These are phyloP conservation scores for Durotheca rogersii DNA, from an alignment of 495 filamentous ascomycete genomes.

Conservation along the genomic window DNA sequence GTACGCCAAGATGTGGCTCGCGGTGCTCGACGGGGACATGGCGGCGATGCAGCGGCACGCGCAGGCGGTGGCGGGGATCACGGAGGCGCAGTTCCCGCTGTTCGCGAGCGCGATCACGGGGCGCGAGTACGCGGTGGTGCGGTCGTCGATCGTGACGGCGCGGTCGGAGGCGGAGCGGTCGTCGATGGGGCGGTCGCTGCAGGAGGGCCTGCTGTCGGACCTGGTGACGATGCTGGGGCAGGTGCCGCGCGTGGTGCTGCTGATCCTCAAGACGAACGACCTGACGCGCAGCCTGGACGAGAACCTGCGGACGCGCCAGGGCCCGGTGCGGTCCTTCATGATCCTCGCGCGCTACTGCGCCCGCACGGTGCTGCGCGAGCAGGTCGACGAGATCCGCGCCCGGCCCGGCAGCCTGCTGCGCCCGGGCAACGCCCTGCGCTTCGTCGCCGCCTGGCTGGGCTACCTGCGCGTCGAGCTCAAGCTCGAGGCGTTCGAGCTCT, in stretches of 20 bases:
- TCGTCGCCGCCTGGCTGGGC: conserved; percentile 53
- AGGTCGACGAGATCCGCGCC: conserved; percentile 65
- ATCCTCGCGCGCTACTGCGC: conserved; percentile 94
- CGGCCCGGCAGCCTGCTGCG: conserved; percentile 46
- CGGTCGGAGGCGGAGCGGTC: conserved; percentile 75
- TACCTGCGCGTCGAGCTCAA: conserved; percentile 54
- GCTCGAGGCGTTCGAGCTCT: conserved; percentile 59
- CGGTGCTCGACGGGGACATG: conserved; percentile 87
- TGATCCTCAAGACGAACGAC: conserved; percentile 98
- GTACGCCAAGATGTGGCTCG: conserved; percentile 97
- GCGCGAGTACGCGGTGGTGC: conserved; percentile 77
- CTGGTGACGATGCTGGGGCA: conserved; percentile 85
- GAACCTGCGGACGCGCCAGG: conserved; percentile 84
- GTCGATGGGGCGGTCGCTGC: conserved; percentile 74
- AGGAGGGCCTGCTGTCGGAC: conserved; percentile 83
- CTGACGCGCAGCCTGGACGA: conserved; percentile 93
- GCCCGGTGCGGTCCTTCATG: conserved; percentile 84
- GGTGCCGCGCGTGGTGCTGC: conserved; percentile 86
- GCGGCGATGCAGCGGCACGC: conserved; percentile 83
- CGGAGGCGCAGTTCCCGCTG: conserved; percentile 88
- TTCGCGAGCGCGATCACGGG: conserved; percentile 98
- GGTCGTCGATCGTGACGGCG: conserved; percentile 58
- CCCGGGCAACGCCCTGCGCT: conserved; percentile 50
- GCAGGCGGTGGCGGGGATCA: conserved; percentile 82
- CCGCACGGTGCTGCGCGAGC: conserved; percentile 82